Evolutionary conservation across 164 flowering plant species (phyloP).

Genomic region (Umbilicus rupestris): DNA sequence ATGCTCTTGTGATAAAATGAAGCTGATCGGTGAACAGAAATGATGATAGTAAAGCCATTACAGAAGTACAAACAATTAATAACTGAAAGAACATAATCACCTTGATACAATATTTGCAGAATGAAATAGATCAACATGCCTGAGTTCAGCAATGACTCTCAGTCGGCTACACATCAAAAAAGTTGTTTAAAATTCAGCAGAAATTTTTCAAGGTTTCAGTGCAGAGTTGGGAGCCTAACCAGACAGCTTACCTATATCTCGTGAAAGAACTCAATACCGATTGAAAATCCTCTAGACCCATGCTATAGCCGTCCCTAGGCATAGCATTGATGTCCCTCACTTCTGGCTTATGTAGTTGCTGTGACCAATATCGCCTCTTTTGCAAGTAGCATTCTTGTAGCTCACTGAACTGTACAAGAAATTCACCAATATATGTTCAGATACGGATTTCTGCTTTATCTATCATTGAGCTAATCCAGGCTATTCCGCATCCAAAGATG

Average conservation of each 20-base stretch:
- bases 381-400: constrained; percentile 94
- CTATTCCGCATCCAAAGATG: neutral
- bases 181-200: neutral
- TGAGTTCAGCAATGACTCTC: constrained; percentile 77
- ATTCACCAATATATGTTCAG: neutral
- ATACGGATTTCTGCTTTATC: neutral
- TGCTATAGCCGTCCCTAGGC: constrained; percentile 49
- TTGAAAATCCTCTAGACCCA: constrained; percentile 76
- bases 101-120: constrained; percentile 87
- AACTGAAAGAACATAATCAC: constrained; percentile 23
- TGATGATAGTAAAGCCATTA: neutral
- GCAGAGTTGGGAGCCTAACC: neutral
- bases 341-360: constrained; percentile 27
- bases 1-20: neutral
- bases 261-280: constrained; percentile 68
- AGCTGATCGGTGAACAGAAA: neutral
- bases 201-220: neutral
- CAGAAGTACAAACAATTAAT: neutral
- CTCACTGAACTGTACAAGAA: constrained; percentile 64
- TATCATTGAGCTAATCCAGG: neutral
- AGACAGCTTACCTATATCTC: constrained; percentile 50
- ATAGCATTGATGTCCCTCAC: constrained; percentile 23
- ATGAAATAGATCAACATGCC: constrained; percentile 80
- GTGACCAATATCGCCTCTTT: constrained; percentile 48
- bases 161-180: constrained; percentile 43